A percentile compares a stretch with the other conserved stretches of the same genome.
Evolutionary conservation across 495 filamentous ascomycete species (phyloP).

Genomic region (Trichoderma virens): DNA sequence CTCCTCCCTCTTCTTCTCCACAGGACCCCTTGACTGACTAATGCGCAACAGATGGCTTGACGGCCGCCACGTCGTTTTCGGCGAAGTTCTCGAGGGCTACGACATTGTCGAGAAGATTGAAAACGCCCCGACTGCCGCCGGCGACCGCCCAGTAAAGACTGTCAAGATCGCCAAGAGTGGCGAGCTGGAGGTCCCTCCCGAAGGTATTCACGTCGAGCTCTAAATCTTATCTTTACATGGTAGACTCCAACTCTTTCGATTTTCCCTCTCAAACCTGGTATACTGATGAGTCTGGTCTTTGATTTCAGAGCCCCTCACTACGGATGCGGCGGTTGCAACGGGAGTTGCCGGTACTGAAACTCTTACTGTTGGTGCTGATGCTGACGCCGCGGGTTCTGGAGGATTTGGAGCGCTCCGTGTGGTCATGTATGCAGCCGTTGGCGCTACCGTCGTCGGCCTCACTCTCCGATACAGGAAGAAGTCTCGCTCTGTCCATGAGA

Average conservation of each 20-base stretch:
- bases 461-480: not conserved
- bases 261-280: not conserved
- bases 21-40: constrained; percentile 16
- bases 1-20: no score
- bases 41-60: constrained; percentile 63
- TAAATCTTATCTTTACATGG: constrained; percentile 38
- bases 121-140: constrained; percentile 57
- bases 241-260: not conserved
- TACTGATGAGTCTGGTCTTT: constrained; percentile 7
- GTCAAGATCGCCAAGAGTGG: constrained; percentile 94
- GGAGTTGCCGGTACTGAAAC: not conserved
- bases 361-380: not conserved
- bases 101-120: constrained; percentile 87
- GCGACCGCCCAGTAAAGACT: constrained; percentile 64
- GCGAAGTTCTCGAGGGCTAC: constrained; percentile 85
- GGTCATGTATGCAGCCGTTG: not conserved
- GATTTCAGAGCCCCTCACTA: not conserved
- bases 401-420: not conserved
- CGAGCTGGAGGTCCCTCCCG: constrained; percentile 75
- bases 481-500: not conserved
- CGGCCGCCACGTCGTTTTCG: constrained; percentile 84
- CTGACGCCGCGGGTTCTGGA: not conserved
- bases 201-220: constrained; percentile 98
- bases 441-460: not conserved
- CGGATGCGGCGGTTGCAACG: not conserved